Evolutionary conservation across 148 eudicot species (phyloP), one percentile per base, ranked within the genome.

Genomic region (Cornus florida): DNA sequence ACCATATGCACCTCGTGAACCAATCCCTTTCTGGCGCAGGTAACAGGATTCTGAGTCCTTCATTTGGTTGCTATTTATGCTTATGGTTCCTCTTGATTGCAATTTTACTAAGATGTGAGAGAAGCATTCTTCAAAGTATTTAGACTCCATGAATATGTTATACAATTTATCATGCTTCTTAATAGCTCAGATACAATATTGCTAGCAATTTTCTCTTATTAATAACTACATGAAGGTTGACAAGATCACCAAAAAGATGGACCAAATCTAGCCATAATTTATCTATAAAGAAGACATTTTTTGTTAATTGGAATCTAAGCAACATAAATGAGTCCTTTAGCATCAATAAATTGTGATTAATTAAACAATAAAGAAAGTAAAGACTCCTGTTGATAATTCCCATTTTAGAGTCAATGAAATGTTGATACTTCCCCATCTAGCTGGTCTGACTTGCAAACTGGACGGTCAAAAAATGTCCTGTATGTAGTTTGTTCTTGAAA

Each of bases 1-100:
- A 86, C 99, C 99, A 64, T 96, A 93, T 80, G 88, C 83, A 38
- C 91, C 91, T 78, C 98, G 99, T 38, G 92, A 91, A 81, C 83
- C 80, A 46, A 88, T 96, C 71, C 69, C 98, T 41, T 93, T 96
- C 72, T 96, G 83, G 95, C 75, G 50, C 77, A 92, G 99, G 99
- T 96, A 77, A 72, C 86, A 48, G 64, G 56, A 38, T 83, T 81
- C 70, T 9, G 67, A 41, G 73, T 38, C 46, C 14, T 28, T 56
- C 38, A 17, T 69, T 20, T 65, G 68, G 64, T 70, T 56, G 20
- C 8, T 46, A 22, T 23, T 65, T 23, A 48, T 28, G 39, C 48
- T 46, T 10, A 24, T 48, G 32, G 17, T 70, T 70, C 43, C 38
- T 77, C 53, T 9, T 69, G 38, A 33, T 79, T 14, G 2, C 65